phyloP scores from a whole-genome alignment of 768 basidiomycete species.

The Leccinum pellstonianum region DNA sequence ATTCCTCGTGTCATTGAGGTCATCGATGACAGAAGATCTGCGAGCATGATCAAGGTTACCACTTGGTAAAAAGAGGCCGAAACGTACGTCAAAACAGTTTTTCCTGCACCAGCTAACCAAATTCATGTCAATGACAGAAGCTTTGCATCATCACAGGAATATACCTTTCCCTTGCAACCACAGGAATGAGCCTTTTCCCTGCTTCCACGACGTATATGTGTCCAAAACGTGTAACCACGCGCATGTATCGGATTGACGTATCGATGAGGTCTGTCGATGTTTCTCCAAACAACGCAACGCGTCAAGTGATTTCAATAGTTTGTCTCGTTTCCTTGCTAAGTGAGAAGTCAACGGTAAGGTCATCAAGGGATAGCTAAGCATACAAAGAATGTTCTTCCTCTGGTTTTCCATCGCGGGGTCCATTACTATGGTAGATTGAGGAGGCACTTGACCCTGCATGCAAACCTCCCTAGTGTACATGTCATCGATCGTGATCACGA shows the following conservation, averaged over 20 bases:
- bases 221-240: constrained; percentile 8
- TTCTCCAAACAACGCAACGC: neutral
- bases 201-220: constrained; percentile 8
- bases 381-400: constrained; percentile 4
- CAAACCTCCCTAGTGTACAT: neutral
- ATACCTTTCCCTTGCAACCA: constrained; percentile 24
- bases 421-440: neutral
- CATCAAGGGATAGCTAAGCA: neutral
- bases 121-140: neutral
- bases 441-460: neutral
- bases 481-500: neutral
- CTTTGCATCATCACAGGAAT: neutral
- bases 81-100: neutral
- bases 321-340: constrained; percentile 3
- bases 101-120: neutral
- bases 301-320: neutral
- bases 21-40: neutral
- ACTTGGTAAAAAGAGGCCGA: no score
- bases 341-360: neutral
- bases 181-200: constrained; percentile 2
- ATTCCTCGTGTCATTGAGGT: neutral
- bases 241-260: constrained; percentile 15
- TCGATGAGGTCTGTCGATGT: neutral
- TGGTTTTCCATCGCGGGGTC: neutral
- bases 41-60: neutral